Evolutionary conservation across 352 stramenopile genomes (phyloP), one percentile per base, ranked within the genome.

Genomic region (Phytophthora megakarya): DNA sequence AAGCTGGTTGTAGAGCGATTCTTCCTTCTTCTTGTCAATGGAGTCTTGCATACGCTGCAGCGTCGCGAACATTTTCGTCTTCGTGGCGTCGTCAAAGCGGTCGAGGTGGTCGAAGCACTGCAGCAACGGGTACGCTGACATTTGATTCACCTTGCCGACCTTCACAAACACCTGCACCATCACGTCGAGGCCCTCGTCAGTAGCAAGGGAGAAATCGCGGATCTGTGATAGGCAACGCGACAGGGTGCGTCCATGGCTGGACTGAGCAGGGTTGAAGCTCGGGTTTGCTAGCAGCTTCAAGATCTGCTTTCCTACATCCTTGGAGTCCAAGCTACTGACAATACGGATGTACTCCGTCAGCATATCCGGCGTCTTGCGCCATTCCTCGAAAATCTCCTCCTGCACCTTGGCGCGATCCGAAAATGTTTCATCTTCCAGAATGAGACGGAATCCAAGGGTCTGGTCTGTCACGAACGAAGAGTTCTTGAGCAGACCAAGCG

Each of bases 131-230:
- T 95, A 94, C 49, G 79, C 84, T 32, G 84, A 86, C 84, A 92
- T 93, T 58, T 95, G 80, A 73, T 93, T 95, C 54, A 92, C 78
- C 70, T 92, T 94, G 50, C 84, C 86, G 22, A 92, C 88, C 67
- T 89, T 90, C 11, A 67, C 70, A 61, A 95, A 95, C 47, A 78
- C 75, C 32, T 93, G 61, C 1, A 73, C 66, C 78, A 91, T 87
- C 19, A 95, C 66, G 11, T 90, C 79, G 4, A 92, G 70, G 35
- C 84, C 84, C 55, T 92, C 86, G 25, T 92, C 82, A 11, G 86
- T 94, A 11, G 82, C 67, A 19, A 94, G 47, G 21, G 84, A 90
- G 49, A 85, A 89, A 48, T 91, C 75, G 33, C 85, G 83, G 45
- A 89, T 92, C 56, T 92, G 84, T 32, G 80, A 89, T 15, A 92